Evolutionary conservation across 1,284 basidiomycete genomes (phyloP), one percentile per base, ranked within the genome.

Genomic region (Ganoderma lingzhi): DNA sequence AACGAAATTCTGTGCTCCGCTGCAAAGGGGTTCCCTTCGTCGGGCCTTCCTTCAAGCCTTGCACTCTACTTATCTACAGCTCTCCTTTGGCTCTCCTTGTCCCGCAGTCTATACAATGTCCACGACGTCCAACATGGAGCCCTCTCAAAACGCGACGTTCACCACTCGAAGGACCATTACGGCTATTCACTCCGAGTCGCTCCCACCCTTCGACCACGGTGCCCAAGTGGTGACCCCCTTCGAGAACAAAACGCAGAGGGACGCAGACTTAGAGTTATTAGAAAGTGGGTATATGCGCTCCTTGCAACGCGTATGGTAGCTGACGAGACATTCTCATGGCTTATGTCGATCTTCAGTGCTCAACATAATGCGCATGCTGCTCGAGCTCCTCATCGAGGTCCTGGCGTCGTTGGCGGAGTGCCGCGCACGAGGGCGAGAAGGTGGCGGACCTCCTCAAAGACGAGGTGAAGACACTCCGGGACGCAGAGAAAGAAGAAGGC

Each of bases 401-500:
- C 86, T 88, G 72, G 88, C 87, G 0, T 89, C 88, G 87, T 82
- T 86, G 5, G 80, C 84, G 4, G 81, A 86, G 9, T 84, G 87
- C 23, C 0, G 81, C 80, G 63, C 79, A 82, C 66, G 85, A 88
- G 74, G 84, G 81, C 56, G 78, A 84, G 10, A 65, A 74, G 23
- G 83, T 83, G n/a, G 81, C 82, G 3, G 81, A 81, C 64, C 79
- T 78, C 19, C 82, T 88, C 42, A 85, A 87, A 74, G 79, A 82
- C 55, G 83, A 84, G 67, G 82, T 88, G 32, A 79, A 82, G 44
- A 75, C 75, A 1, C 77, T 88, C 5, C 82, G 86, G 70, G 82
- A 83, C 37, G 77, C 79, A 19, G 86, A 88, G 76, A 83, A 82
- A 75, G 83, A 87, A 84, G 87, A 89, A 89, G 88, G 88, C 87